A percentile compares a stretch with the other conserved stretches of the same genome.
Conservation (phyloP, 2,329 filamentous ascomycete species). For the Elsinoe batatas region DNA sequence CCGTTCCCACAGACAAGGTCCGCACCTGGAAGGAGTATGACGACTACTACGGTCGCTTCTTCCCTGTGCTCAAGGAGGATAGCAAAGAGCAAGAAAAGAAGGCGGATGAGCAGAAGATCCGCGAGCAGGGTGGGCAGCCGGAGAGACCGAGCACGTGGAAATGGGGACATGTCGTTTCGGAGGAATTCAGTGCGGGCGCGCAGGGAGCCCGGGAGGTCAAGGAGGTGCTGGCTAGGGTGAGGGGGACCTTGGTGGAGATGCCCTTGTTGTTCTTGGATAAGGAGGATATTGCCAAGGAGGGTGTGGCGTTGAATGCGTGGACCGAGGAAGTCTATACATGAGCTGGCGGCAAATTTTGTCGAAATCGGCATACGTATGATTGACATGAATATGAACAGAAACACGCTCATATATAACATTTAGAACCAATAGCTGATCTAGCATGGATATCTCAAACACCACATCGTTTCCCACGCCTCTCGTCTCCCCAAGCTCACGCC, state of each 20-base stretch:
- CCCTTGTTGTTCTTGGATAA: slow-evolving; percentile 77
- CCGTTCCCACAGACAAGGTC: slow-evolving; percentile 59
- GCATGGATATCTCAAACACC: not conserved
- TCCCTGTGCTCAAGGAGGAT: slow-evolving; percentile 38
- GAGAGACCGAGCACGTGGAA: slow-evolving; percentile 52
- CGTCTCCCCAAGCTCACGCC: not conserved
- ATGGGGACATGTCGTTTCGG: slow-evolving; percentile 73
- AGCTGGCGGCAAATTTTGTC: not conserved
- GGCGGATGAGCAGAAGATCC: slow-evolving; percentile 19
- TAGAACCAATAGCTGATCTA: no score
- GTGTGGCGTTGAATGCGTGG: slow-evolving; percentile 47
- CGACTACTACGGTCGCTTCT: slow-evolving; percentile 57
- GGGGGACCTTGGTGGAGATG: slow-evolving; percentile 66
- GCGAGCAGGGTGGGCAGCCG: slow-evolving; percentile 13
- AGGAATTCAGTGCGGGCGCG: slow-evolving; percentile 36
- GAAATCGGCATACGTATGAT: no score
- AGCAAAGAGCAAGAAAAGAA: slow-evolving; percentile 36
- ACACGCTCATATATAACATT: no score
- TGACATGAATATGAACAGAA: no score
- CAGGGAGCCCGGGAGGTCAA: slow-evolving; percentile 40
- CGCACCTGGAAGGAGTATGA: slow-evolving; percentile 65
- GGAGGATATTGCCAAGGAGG: slow-evolving; percentile 77
- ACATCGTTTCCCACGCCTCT: no score
- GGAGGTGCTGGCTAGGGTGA: slow-evolving; percentile 63
- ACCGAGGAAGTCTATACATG: slow-evolving; percentile 36